Evolutionary conservation across 768 basidiomycete genomes (phyloP).

Genomic region (Russula sp.): DNA sequence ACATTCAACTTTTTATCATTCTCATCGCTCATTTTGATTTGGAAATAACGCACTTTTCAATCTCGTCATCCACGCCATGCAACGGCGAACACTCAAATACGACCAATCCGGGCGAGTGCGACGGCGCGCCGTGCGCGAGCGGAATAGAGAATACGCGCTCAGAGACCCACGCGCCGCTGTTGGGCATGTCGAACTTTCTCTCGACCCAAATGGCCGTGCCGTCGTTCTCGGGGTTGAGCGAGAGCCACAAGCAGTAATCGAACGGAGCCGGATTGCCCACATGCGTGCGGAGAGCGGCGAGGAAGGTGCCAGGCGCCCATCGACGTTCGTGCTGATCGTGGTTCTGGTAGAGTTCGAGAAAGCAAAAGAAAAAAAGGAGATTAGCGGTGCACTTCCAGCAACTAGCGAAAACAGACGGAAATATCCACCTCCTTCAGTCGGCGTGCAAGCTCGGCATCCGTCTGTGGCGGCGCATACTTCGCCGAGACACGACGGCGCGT

Average conservation of each 20-base stretch:
- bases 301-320: constrained; percentile 71
- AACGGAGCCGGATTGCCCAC: constrained; percentile 30
- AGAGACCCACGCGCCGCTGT: constrained; percentile 53
- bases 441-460: constrained; percentile 57
- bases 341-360: constrained; percentile 54
- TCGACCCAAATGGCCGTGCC: constrained; percentile 77
- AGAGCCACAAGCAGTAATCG: constrained; percentile 67
- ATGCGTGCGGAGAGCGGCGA: constrained; percentile 38
- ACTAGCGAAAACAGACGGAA: background rate
- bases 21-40: background rate
- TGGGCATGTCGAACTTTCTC: constrained; percentile 63
- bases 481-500: constrained; percentile 31
- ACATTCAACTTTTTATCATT: background rate
- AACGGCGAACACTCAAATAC: constrained; percentile 71
- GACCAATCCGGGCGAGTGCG: constrained; percentile 49
- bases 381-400: background rate
- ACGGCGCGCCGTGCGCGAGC: constrained; percentile 26
- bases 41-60: constrained; percentile 48
- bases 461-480: constrained; percentile 46
- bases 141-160: constrained; percentile 60
- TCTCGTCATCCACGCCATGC: constrained; percentile 51
- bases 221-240: constrained; percentile 63
- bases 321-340: constrained; percentile 61
- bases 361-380: background rate
- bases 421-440: constrained; percentile 58